These are phyloP conservation scores for Lactifluus piperatus DNA, from an alignment of 768 basidiomycete genomes.

Conservation along the genomic window DNA sequence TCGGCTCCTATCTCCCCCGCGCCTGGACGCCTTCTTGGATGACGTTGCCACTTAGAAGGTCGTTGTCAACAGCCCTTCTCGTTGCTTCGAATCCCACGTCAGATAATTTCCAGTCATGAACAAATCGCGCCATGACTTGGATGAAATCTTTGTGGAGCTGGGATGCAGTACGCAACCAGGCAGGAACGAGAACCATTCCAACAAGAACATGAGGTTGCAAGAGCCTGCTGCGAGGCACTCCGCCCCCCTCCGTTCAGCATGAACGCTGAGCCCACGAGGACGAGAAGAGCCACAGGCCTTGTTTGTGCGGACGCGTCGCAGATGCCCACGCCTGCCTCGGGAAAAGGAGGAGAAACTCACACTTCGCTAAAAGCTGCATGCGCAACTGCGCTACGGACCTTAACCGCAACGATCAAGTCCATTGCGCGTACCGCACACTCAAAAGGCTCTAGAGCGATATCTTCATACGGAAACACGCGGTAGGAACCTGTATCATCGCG, in stretches of 20 bases:
- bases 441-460: slow-evolving; percentile 44
- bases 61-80: background rate
- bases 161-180: background rate
- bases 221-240: background rate
- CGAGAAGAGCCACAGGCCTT: background rate
- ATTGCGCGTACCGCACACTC: slow-evolving; percentile 43
- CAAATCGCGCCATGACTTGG: background rate
- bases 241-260: background rate
- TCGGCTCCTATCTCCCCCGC: slow-evolving; percentile 6
- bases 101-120: slow-evolving; percentile 13
- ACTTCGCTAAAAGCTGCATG: slow-evolving; percentile 44
- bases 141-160: background rate
- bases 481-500: slow-evolving; percentile 40
- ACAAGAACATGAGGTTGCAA: background rate
- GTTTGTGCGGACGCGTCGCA: background rate
- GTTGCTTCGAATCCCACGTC: background rate
- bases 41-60: background rate
- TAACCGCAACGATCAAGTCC: slow-evolving; percentile 49
- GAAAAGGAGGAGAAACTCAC: slow-evolving; percentile 24
- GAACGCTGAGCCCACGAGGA: background rate
- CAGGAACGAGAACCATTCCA: background rate
- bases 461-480: slow-evolving; percentile 49
- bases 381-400: slow-evolving; percentile 41
- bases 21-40: background rate
- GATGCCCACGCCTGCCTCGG: background rate